Evolutionary conservation across 1,284 basidiomycete species (phyloP).

Genomic region (Flammula alnicola): DNA sequence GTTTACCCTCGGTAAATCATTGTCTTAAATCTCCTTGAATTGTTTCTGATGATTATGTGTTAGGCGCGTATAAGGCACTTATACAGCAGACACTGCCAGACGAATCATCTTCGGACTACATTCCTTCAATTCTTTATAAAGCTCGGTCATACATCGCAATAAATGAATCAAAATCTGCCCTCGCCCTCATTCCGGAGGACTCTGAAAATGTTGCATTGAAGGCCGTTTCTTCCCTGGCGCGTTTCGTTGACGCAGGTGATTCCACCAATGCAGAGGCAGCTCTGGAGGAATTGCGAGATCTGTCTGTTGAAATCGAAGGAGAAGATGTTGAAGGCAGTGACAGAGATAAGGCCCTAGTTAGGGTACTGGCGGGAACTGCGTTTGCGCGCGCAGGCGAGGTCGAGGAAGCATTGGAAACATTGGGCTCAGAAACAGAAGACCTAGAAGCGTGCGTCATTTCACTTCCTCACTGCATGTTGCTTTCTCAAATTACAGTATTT

Average conservation of each 20-base stretch:
- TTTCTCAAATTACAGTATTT: conserved; percentile 12
- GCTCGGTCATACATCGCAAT: conserved; percentile 85
- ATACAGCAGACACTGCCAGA: conserved; percentile 60
- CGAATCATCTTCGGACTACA: conserved; percentile 65
- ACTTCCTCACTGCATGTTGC: conserved; percentile 4
- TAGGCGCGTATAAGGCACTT: conserved; percentile 72
- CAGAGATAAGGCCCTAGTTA: conserved; percentile 71
- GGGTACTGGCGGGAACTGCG: conserved; percentile 82
- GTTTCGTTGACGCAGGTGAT: conserved; percentile 58
- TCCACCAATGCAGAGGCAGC: conserved; percentile 58
- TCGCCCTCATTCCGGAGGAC: conserved; percentile 59
- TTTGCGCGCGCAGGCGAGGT: conserved; percentile 84
- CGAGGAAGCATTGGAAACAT: conserved; percentile 90
- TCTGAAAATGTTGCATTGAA: conserved; percentile 71
- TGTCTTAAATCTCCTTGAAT: conserved; percentile 1
- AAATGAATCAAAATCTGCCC: conserved; percentile 58
- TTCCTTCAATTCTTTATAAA: conserved; percentile 75
- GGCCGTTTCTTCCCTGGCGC: conserved; percentile 74
- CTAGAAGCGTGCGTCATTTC: conserved; percentile 76
- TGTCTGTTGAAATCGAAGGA: conserved; percentile 85
- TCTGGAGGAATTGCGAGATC: conserved; percentile 83
- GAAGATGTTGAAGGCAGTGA: conserved; percentile 69
- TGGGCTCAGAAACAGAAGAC: conserved; percentile 76
- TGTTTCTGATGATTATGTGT: conserved; percentile 5
- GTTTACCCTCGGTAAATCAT: conserved; percentile 71